Evolutionary conservation across 1,284 basidiomycete genomes (phyloP).

Genomic region (Trametes sp.): DNA sequence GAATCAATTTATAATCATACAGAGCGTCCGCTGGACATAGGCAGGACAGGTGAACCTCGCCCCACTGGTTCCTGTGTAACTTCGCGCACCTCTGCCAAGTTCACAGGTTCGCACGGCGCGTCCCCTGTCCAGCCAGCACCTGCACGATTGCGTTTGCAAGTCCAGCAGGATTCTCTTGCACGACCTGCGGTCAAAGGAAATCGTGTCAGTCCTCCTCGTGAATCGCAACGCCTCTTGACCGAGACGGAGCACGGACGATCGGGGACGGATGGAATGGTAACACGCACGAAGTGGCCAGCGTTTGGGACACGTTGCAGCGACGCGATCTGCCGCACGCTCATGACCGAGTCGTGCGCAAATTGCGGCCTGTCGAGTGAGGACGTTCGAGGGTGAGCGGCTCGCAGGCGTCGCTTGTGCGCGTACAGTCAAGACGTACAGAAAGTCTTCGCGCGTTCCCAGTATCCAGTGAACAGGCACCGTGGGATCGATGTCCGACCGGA

Average conservation of each 20-base stretch:
- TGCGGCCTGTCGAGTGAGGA: not conserved
- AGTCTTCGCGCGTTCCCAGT: not conserved
- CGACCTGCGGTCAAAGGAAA: not conserved
- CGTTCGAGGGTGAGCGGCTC: not conserved
- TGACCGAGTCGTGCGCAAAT: constrained; percentile 2
- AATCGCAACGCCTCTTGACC: too few species aligned
- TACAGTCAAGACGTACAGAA: not conserved
- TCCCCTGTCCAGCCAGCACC: not conserved
- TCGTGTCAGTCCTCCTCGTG: not conserved
- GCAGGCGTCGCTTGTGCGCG: not conserved
- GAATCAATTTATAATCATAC: too few species aligned
- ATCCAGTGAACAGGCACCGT: not conserved
- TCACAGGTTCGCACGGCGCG: not conserved
- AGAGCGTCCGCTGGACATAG: too few species aligned
- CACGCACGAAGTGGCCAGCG: constrained; percentile 20
- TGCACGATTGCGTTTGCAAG: constrained; percentile 5
- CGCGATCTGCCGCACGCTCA: constrained; percentile 5
- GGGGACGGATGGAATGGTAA: not conserved
- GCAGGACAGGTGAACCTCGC: too few species aligned
- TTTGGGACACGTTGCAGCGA: constrained; percentile 16
- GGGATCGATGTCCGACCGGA: not conserved
- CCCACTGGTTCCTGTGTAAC: too few species aligned
- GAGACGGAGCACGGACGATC: too few species aligned
- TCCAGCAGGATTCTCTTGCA: constrained; percentile 17
- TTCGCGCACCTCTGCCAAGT: too few species aligned